Base-by-base conservation (phyloP, 164 flowering plant species). In the Nelumbo lutea region DNA sequence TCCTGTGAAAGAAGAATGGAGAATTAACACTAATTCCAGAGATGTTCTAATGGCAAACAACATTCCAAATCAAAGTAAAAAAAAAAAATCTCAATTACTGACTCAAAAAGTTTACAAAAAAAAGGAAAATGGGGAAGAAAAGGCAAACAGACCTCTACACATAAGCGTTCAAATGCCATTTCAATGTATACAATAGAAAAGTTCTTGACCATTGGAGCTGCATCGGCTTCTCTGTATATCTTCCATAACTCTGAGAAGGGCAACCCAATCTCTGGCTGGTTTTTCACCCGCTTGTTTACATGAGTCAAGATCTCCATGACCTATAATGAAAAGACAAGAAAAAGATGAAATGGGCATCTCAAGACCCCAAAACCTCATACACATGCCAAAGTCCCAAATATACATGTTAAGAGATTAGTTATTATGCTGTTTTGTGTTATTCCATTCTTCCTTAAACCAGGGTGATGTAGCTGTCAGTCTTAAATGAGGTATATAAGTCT, bases 211-310 rank as follows among this genome's bases (percentile, higher is more conserved):
- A 95, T 89, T 5, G 88, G 83, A 68, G 84, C 75, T 68, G 90
- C 79, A 77, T 69, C 71, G 50, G 76, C 67, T 73, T 87, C 92
- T 44, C 72, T 70, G 71, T 85, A 95, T 77, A 88, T 67, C 62
- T 79, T 81, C 98, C 96, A 92, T 56, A 95, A 74, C 58, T 89
- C 96, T 41, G 62, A 69, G 72, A 89, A 75, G 8, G 98, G 98
- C 80, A 95, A 83, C 47, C 86, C 83, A 80, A 95, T 90, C 55
- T 87, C 82, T 40, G 56, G 68, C 58, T 88, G 91, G 76, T 90
- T 90, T 70, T 95, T 95, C 79, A 95, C 93, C 79, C 98, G 86
- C 84, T 90, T 95, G 80, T 95, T 95, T 64, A 92, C 88, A 71
- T 95, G 98, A 68, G 82, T 86, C 79, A 95, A 80, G 48, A 95